Evolutionary conservation across 2,329 filamentous ascomycete genomes (phyloP).

Genomic region (Aspergillus proliferans): DNA sequence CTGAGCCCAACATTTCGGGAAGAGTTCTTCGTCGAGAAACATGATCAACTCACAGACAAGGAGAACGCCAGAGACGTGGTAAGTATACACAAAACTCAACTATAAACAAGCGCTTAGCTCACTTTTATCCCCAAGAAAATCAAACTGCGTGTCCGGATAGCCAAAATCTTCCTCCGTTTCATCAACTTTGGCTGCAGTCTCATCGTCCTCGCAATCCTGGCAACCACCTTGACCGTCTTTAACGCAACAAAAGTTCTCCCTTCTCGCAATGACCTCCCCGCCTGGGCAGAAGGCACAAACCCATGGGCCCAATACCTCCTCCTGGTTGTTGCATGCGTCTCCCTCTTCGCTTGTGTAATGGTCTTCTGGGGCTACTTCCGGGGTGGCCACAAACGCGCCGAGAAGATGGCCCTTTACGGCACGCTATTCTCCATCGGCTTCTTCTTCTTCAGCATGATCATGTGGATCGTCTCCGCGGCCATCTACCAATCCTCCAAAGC

Average conservation of each 20-base stretch:
- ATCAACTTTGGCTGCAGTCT: slow-evolving; percentile 96
- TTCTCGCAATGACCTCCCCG: slow-evolving; percentile 68
- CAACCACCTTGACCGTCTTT: slow-evolving; percentile 86
- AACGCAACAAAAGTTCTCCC: slow-evolving; percentile 73
- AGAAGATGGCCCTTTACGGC: slow-evolving; percentile 93
- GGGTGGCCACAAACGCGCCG: slow-evolving; percentile 79
- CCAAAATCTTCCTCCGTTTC: slow-evolving; percentile 89
- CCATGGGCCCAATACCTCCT: slow-evolving; percentile 87
- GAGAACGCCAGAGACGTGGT: slow-evolving; percentile 84
- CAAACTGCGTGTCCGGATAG: slow-evolving; percentile 83
- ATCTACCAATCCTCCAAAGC: slow-evolving; percentile 73
- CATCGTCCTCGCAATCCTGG: slow-evolving; percentile 86
- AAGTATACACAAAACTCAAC: slow-evolving; percentile 37
- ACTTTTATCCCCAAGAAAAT: slow-evolving; percentile 61
- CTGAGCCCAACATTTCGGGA: slow-evolving; percentile 88
- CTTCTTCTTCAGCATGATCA: slow-evolving; percentile 86
- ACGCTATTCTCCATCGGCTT: slow-evolving; percentile 87
- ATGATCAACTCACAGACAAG: slow-evolving; percentile 73
- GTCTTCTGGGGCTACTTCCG: slow-evolving; percentile 83
- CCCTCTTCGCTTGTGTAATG: slow-evolving; percentile 68
- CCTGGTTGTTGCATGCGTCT: slow-evolving; percentile 71
- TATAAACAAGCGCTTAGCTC: slow-evolving; percentile 16
- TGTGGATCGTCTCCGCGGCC: slow-evolving; percentile 85
- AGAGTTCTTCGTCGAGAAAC: slow-evolving; percentile 79
- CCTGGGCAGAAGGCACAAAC: slow-evolving; percentile 75